A percentile compares a stretch with the other conserved stretches of the same genome.
These are phyloP conservation scores for Dactylellina leptospora DNA, from an alignment of 2,329 filamentous ascomycete genomes.

Conservation along the genomic window DNA sequence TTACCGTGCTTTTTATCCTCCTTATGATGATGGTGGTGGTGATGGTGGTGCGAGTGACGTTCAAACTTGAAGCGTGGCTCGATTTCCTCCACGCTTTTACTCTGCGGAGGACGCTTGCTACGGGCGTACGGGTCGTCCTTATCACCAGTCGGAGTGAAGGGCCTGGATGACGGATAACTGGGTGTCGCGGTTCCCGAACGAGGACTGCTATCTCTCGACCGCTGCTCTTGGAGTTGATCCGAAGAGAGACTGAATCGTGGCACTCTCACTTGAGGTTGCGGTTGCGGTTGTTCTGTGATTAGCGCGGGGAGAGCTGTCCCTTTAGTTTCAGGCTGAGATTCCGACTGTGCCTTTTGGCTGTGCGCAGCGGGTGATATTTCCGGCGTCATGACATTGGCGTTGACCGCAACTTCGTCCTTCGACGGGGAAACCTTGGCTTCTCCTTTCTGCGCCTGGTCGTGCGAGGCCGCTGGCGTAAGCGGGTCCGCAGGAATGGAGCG, in stretches of 20 bases:
- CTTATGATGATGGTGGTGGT: conserved; percentile 57
- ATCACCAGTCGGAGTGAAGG: conserved; percentile 81
- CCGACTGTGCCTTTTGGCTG: conserved; percentile 61
- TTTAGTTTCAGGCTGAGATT: conserved; percentile 56
- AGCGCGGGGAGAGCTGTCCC: conserved; percentile 37
- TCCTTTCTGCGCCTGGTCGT: conserved; percentile 49
- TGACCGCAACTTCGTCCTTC: conserved; percentile 52
- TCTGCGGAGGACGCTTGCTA: conserved; percentile 74
- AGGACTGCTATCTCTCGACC: conserved; percentile 70
- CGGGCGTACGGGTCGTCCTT: conserved; percentile 87
- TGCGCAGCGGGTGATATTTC: conserved; percentile 71
- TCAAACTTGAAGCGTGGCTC: conserved; percentile 87
- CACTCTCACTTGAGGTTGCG: conserved; percentile 57
- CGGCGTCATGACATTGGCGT: conserved; percentile 70
- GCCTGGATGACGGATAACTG: conserved; percentile 73
- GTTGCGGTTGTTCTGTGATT: conserved; percentile 37
- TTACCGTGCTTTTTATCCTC: conserved; percentile 66
- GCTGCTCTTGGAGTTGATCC: conserved; percentile 66
- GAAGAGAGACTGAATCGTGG: conserved; percentile 68
- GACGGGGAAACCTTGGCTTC: conserved; percentile 23
- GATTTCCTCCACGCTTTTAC: conserved; percentile 70
- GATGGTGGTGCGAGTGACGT: conserved; percentile 68
- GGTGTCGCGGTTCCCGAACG: conserved; percentile 66
- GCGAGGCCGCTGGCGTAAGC: conserved; percentile 53
- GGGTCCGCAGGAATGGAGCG: conserved; percentile 44